Evolutionary conservation across 352 stramenopile genomes (phyloP).

Genomic region (Plasmopara viticola): DNA sequence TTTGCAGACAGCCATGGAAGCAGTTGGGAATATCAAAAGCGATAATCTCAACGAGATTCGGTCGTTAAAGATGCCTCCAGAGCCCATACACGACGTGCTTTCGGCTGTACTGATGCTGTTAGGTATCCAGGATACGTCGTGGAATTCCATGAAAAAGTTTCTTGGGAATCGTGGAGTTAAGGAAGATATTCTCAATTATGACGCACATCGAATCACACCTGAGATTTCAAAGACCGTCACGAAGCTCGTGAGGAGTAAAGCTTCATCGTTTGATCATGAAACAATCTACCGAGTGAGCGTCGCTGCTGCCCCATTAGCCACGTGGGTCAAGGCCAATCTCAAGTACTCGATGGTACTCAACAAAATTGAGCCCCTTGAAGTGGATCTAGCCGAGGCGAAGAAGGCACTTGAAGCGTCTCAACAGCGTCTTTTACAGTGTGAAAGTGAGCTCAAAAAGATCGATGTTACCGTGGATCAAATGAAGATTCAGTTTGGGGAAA

Average conservation of each 20-base stretch:
- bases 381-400: constrained; percentile 87
- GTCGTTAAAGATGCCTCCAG: constrained; percentile 92
- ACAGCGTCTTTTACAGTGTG: constrained; percentile 82
- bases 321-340: constrained; percentile 94
- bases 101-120: constrained; percentile 93
- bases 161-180: constrained; percentile 93
- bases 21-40: constrained; percentile 91
- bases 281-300: constrained; percentile 93
- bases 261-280: constrained; percentile 89
- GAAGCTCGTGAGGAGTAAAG: constrained; percentile 92
- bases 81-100: constrained; percentile 93
- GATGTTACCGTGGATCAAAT: constrained; percentile 85
- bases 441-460: constrained; percentile 89
- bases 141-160: constrained; percentile 97
- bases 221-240: constrained; percentile 89
- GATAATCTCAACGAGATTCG: constrained; percentile 95
- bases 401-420: constrained; percentile 81
- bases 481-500: constrained; percentile 89
- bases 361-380: constrained; percentile 92
- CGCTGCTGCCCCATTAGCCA: constrained; percentile 89
- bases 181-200: constrained; percentile 95
- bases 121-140: constrained; percentile 93
- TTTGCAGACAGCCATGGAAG: constrained; percentile 87
- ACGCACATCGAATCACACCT: constrained; percentile 86
- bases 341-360: constrained; percentile 94